Conservation (phyloP, 1,284 basidiomycete genomes). For the Ceratobasidium sp. region DNA sequence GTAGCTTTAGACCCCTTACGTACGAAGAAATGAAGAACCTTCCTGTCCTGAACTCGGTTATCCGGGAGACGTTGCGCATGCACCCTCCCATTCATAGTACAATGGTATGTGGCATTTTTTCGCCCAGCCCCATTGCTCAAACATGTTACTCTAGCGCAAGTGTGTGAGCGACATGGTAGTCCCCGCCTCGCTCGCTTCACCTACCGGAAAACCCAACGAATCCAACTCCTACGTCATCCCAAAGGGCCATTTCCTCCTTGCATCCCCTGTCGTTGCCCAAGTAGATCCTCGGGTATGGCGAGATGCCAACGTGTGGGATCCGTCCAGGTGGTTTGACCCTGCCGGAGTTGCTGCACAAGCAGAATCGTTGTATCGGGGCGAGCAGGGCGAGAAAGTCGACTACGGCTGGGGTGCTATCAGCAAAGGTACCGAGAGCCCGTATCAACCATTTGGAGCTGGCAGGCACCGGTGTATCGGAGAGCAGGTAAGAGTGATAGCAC, state of each 20-base stretch:
- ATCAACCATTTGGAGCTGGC: conserved; percentile 97
- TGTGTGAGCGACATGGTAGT: conserved; percentile 86
- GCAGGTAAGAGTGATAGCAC: conserved; percentile 65
- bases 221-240: conserved; percentile 86
- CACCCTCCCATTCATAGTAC: conserved; percentile 94
- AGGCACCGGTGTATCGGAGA: conserved; percentile 96
- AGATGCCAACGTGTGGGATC: conserved; percentile 79
- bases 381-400: conserved; percentile 87
- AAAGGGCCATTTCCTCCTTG: conserved; percentile 90
- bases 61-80: conserved; percentile 91
- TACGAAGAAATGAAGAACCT: conserved; percentile 89
- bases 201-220: neutral
- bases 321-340: conserved; percentile 85
- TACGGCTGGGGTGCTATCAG: conserved; percentile 94
- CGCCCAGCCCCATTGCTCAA: conserved; percentile 57
- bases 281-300: conserved; percentile 89
- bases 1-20: conserved; percentile 81
- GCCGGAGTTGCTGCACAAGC: conserved; percentile 81
- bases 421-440: conserved; percentile 90
- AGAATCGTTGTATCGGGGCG: conserved; percentile 77
- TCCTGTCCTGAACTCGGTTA: conserved; percentile 88
- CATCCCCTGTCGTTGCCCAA: conserved; percentile 89
- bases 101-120: conserved; percentile 57
- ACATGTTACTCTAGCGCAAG: conserved; percentile 73
- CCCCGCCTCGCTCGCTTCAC: conserved; percentile 72